phyloP scores from a whole-genome alignment of 345 rosid species.

The Pistacia integerrima region DNA sequence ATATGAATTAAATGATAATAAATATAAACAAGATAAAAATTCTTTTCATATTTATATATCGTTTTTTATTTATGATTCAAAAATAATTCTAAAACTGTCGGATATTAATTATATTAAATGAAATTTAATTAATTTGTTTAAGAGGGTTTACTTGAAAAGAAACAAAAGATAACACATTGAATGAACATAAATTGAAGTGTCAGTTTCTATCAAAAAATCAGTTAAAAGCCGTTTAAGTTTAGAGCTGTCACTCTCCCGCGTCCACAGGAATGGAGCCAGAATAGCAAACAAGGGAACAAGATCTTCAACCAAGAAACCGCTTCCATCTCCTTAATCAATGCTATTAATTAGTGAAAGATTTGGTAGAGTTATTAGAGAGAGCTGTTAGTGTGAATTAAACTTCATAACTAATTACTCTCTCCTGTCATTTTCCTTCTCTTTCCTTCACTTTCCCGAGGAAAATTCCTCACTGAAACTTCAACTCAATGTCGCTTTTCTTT shows the following conservation, averaged over 20 bases:
- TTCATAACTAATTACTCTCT: neutral
- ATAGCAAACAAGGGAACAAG: conserved; percentile 7
- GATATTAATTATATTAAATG: too few species aligned
- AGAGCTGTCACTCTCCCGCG: conserved; percentile 12
- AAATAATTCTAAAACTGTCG: too few species aligned
- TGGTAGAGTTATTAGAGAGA: conserved; percentile 17
- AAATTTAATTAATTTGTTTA: too few species aligned
- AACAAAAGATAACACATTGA: neutral
- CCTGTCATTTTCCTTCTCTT: neutral
- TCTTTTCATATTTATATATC: too few species aligned
- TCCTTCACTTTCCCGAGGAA: neutral
- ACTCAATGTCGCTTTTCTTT: too few species aligned
- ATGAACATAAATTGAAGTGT: neutral
- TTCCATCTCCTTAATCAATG: conserved; percentile 1
- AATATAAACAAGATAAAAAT: too few species aligned
- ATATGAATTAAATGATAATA: too few species aligned
- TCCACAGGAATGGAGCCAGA: neutral
- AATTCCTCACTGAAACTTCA: too few species aligned
- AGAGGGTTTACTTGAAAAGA: neutral
- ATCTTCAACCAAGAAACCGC: conserved; percentile 7
- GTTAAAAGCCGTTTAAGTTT: neutral
- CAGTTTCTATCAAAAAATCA: neutral
- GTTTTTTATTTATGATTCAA: too few species aligned
- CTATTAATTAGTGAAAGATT: conserved; percentile 38
- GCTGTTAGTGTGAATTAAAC: neutral